Evolutionary conservation across 1,139 yeast species (phyloP).

Genomic region (Lipomyces yarrowii): DNA sequence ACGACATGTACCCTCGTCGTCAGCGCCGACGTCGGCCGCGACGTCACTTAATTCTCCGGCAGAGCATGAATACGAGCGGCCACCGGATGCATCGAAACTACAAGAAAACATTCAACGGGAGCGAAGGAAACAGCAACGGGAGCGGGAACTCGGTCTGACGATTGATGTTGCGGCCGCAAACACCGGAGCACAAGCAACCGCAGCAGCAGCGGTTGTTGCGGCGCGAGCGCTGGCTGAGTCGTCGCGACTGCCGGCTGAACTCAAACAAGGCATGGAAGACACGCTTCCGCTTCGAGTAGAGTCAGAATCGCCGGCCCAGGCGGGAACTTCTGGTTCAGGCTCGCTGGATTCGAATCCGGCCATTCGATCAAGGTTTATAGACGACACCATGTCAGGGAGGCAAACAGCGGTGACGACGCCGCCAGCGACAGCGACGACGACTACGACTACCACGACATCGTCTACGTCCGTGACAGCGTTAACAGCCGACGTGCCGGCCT

Average conservation of each 20-base stretch:
- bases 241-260: not conserved
- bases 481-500: conserved; percentile 12
- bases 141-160: not conserved
- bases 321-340: conserved; percentile 7
- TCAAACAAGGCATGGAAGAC: conserved; percentile 6
- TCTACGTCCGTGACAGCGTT: conserved; percentile 11
- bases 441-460: conserved; percentile 1
- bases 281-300: conserved; percentile 2
- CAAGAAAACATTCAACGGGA: conserved; percentile 4
- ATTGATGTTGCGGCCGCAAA: conserved; percentile 10
- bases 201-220: too few species aligned
- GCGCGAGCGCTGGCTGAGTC: not conserved
- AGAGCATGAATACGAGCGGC: not conserved
- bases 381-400: conserved; percentile 3
- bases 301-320: not conserved
- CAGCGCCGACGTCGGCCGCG: conserved; percentile 27
- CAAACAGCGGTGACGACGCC: conserved; percentile 3
- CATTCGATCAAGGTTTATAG: conserved; percentile 24
- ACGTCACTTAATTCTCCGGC: conserved; percentile 25
- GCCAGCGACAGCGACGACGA: not conserved
- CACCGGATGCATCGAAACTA: conserved; percentile 3
- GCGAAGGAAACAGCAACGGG: conserved; percentile 3
- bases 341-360: conserved; percentile 22
- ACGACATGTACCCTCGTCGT: conserved; percentile 24
- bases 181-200: not conserved